phyloP scores from a whole-genome alignment of 768 basidiomycete species.

The Auricularia heimuer region DNA sequence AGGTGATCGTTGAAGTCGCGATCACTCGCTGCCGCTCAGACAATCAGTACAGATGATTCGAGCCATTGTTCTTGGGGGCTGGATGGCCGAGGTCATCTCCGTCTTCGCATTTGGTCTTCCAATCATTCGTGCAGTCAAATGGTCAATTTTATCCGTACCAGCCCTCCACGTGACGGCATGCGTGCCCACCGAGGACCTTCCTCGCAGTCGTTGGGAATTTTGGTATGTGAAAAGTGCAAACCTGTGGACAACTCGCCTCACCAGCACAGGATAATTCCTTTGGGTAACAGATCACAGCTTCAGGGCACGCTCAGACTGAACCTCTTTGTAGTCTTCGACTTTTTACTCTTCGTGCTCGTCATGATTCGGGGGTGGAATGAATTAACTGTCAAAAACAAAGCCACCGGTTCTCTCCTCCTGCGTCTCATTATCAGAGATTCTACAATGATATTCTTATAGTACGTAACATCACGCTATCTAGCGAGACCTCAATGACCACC shows the following conservation, averaged over 20 bases:
- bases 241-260: not conserved
- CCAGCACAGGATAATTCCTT: not conserved
- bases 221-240: not conserved
- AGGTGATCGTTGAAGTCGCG: too few species aligned
- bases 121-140: not conserved
- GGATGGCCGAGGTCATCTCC: too few species aligned
- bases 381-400: not conserved
- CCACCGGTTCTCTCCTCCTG: not conserved
- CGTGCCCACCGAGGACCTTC: not conserved
- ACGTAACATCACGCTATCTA: not conserved
- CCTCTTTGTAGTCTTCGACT: not conserved
- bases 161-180: not conserved
- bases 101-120: too few species aligned
- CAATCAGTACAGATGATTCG: too few species aligned
- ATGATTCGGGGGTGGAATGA: not conserved
- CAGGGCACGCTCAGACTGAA: too few species aligned
- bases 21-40: too few species aligned
- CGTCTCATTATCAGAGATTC: not conserved
- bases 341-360: not conserved
- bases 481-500: not conserved
- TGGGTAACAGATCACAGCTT: not conserved
- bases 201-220: not conserved
- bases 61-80: too few species aligned
- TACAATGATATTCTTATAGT: not conserved
- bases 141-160: not conserved